Base-by-base conservation (phyloP, 1,284 basidiomycete species). In the Farysia itapuensis region DNA sequence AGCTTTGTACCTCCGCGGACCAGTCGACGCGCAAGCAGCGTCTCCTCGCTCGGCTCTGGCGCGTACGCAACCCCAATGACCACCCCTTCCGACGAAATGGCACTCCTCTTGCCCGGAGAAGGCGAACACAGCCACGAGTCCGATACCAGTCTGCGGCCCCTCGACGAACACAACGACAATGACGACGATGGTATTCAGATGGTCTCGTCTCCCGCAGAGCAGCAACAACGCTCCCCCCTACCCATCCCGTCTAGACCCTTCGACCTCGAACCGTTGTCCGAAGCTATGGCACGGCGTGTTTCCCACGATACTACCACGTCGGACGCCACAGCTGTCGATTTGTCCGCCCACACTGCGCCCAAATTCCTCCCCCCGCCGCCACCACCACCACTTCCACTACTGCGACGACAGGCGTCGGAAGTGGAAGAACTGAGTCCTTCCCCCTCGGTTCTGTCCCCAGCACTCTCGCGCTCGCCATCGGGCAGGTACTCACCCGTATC, bases 41-140 rank as follows among this genome's bases (percentile, higher is more conserved):
- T 54, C 4, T 67, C 64, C 2, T 64, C 59, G 6, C 48, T 61
- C 20, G 64, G 61, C 1, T 67, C 64, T 3, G 61, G 49, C 11
- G 48, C 41, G 2, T 67, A 65, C 21, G 50, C 44, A 2, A 67
- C 64, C 35, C 64, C 64, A 2, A 50, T 65, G 46, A 49, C 50
- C 16, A 63, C 64, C 16, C 64, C 64, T 8, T 50, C 58, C 7
- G 58, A 61, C 33, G 58, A 61, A 26, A 61, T 61, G 51, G 58
- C 58, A 8, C 51, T 51, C 9, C 39, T 61, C 20, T 32, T 61
- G 19, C 58, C 58, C 8, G 38, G 45, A n/a, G 58, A 56, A n/a
- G 49, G 31, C 33, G 42, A 45, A 25, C 34, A 44, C 19, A 39
- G 28, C 14, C 21, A 30, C 6, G 36, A 24, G 4, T 24, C 22